Conservation (phyloP, 345 rosid genomes). For the Eucalyptus dawsonii region DNA sequence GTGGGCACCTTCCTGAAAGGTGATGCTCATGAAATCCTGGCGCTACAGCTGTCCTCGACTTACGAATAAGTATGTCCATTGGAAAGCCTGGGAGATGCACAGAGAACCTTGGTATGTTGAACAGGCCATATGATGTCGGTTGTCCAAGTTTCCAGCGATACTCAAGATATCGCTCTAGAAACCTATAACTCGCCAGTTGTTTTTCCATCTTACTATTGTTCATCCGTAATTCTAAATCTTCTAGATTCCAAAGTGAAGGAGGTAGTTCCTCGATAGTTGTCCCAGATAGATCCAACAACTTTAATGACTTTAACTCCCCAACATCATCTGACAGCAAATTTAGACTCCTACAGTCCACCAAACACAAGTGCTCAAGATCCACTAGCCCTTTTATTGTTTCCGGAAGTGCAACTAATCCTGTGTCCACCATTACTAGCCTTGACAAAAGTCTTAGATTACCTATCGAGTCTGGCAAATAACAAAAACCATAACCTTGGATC, state of each 20-base stretch:
- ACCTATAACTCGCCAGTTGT: fast-evolving
- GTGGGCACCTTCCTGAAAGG: background rate
- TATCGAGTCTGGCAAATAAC: background rate
- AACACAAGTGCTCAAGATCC: background rate
- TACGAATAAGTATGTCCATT: fast-evolving
- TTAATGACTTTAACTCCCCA: too few species aligned
- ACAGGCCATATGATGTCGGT: fast-evolving
- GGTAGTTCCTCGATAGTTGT: too few species aligned
- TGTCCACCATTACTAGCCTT: background rate
- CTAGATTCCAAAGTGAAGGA: too few species aligned
- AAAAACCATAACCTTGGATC: background rate
- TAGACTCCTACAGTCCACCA: background rate
- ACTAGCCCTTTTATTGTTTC: background rate
- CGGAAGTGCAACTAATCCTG: background rate
- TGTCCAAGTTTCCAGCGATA: too few species aligned
- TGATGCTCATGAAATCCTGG: background rate
- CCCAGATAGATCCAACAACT: too few species aligned
- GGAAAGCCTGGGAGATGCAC: background rate
- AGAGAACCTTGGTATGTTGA: background rate
- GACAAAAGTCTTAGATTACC: background rate
- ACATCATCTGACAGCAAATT: too few species aligned
- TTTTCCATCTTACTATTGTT: fast-evolving
- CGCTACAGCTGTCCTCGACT: fast-evolving
- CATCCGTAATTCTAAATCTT: too few species aligned
- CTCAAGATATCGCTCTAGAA: fast-evolving